Evolutionary conservation across 2,329 filamentous ascomycete species (phyloP), one percentile per base, ranked within the genome.

Genomic region (Fusarium piperis): DNA sequence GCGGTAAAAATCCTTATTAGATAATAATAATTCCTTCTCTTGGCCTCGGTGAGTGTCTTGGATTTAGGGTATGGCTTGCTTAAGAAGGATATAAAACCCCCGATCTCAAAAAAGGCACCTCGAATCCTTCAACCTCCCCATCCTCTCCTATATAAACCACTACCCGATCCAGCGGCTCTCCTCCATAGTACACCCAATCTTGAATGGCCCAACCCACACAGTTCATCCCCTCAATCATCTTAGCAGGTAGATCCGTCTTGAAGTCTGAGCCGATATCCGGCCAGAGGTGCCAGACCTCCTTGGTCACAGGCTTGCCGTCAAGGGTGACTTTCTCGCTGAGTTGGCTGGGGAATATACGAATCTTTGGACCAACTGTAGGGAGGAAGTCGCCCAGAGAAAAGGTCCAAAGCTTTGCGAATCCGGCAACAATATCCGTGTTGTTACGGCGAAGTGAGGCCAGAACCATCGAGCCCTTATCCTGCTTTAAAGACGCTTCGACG

Each of bases 181-280:
- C 71, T 0, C 78, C 79, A 61, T 82, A 82, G 30, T 80, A 76
- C 23, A 82, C 65, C 79, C 78, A 83, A 35, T 82, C 79, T 1
- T 75, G 76, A 6, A 79, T 62, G 35, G 75, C 78, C 80, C 79
- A 82, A 4, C 74, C 69, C 2, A 74, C 28, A 39, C 79, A 82
- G 18, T 74, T 74, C n/a, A 75, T 64, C 2, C 63, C 61, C 12
- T 72, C 64, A 13, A 79, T 36, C 0, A 57, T 62, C 7, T 62
- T 61, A 0, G 76, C 76, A 0, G 80, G 79, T 3, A 83, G 70
- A 30, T 81, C 78, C 0, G 78, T 79, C 15, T 62, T 11, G 2
- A 46, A 35, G 0, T 61, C 33, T 0, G 61, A 20, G 1, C 35
- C 55, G 11, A 79, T 48, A 0, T 76, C 74, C 0, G 77, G 72